Percentiles rank a stretch among this genome's conserved stretches.
phyloP scores from a whole-genome alignment of 73 alveolate species.

The Paramecium caudatum region DNA sequence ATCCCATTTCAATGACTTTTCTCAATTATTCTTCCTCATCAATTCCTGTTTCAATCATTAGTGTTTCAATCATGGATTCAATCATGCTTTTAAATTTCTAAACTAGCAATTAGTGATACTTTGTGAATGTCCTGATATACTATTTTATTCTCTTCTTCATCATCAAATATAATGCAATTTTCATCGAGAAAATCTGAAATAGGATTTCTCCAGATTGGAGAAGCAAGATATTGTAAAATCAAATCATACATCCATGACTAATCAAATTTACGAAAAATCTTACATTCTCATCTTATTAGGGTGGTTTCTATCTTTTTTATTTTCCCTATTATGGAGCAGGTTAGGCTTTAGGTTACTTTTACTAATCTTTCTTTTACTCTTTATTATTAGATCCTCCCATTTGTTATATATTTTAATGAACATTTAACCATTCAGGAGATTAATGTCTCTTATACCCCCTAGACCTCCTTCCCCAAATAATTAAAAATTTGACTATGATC shows the following conservation, averaged over 20 bases:
- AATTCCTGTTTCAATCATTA: constrained; percentile 88
- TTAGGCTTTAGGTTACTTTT: not conserved
- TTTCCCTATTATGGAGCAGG: not conserved
- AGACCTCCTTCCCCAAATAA: not conserved
- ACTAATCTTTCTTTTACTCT: too few species aligned
- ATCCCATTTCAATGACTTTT: constrained; percentile 68
- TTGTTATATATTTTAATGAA: too few species aligned
- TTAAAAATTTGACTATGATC: not conserved
- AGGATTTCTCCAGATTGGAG: constrained; percentile 67
- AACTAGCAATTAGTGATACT: not conserved
- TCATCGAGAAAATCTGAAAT: constrained; percentile 80
- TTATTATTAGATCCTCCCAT: too few species aligned
- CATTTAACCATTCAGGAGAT: not conserved
- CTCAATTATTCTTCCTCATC: constrained; percentile 79
- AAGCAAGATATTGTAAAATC: constrained; percentile 59
- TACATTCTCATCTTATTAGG: not conserved
- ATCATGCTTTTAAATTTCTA: constrained; percentile 89
- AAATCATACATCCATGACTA: constrained; percentile 71
- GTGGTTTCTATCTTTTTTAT: not conserved
- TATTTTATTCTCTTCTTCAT: constrained; percentile 92
- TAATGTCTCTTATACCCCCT: constrained; percentile 9
- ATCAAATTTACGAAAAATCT: not conserved
- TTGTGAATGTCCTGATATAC: constrained; percentile 41
- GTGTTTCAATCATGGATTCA: constrained; percentile 84
- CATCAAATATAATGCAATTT: constrained; percentile 90